Conservation (phyloP, 345 rosid genomes). For the Euphorbia pulcherrima region DNA sequence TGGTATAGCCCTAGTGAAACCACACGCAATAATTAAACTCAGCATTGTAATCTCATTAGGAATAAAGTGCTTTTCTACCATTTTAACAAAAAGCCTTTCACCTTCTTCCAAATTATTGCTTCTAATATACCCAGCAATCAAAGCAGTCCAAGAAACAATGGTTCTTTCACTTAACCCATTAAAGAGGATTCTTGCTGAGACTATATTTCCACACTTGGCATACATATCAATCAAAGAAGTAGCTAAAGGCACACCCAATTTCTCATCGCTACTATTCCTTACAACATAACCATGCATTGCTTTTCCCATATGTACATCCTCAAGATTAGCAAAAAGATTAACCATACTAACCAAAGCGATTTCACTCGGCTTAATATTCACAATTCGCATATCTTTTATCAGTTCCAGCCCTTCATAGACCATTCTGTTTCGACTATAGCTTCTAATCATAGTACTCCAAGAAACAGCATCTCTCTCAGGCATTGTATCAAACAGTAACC, state of each 20-base stretch:
- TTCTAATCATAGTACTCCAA: constrained; percentile 50
- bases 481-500: constrained; percentile 41
- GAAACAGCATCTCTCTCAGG: constrained; percentile 42
- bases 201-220: constrained; percentile 37
- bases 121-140: constrained; percentile 45
- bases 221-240: constrained; percentile 54
- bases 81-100: constrained; percentile 29
- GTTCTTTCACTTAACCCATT: constrained; percentile 29
- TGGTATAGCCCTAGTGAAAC: constrained; percentile 27
- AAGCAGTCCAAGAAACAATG: constrained; percentile 45
- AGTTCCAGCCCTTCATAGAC: constrained; percentile 30
- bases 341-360: constrained; percentile 37
- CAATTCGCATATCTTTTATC: constrained; percentile 30
- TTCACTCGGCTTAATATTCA: constrained; percentile 34
- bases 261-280: constrained; percentile 31
- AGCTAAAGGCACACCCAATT: constrained; percentile 24
- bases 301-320: constrained; percentile 26
- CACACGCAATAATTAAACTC: constrained; percentile 41
- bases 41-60: constrained; percentile 43
- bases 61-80: constrained; percentile 30
- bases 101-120: constrained; percentile 26
- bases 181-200: constrained; percentile 32
- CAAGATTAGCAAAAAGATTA: constrained; percentile 28
- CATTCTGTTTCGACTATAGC: constrained; percentile 25
- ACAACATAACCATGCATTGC: constrained; percentile 39